phyloP scores from a whole-genome alignment of 352 stramenopile species.

The Pythium rishiriense region DNA sequence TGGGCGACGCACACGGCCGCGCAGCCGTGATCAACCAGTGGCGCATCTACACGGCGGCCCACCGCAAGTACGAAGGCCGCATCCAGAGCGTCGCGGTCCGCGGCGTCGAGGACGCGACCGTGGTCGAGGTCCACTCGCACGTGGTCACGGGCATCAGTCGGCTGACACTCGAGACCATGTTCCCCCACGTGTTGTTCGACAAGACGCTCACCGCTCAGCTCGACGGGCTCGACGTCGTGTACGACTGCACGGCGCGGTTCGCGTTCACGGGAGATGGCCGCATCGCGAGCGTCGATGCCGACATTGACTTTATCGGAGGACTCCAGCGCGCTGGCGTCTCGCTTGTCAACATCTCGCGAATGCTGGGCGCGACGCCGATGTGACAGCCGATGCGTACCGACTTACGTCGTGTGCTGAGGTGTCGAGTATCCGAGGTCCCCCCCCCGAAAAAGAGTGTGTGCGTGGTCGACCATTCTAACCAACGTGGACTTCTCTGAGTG shows the following conservation, averaged over 20 bases:
- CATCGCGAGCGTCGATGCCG: neutral
- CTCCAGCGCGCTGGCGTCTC: constrained; percentile 4
- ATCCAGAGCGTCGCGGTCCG: neutral
- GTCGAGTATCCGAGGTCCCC: no score
- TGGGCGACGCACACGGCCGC: constrained; percentile 6
- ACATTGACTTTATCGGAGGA: constrained; percentile 10
- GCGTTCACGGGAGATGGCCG: neutral
- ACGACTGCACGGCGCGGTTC: constrained; percentile 6
- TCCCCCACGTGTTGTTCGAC: constrained; percentile 1
- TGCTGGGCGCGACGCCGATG: constrained; percentile 11
- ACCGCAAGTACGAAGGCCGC: neutral
- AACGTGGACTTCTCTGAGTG: no score
- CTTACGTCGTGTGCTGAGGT: neutral
- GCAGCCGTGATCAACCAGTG: constrained; percentile 7
- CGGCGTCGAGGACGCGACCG: constrained; percentile 2
- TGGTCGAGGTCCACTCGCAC: constrained; percentile 14
- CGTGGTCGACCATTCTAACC: no score
- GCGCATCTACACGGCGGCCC: neutral
- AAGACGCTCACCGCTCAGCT: constrained; percentile 1
- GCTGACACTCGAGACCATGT: constrained; percentile 19
- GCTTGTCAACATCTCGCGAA: constrained; percentile 6
- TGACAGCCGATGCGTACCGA: neutral
- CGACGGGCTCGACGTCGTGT: constrained; percentile 10
- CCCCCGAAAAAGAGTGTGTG: no score
- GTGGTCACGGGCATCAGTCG: constrained; percentile 5